A percentile compares a stretch with the other conserved stretches of the same genome.
Conservation (phyloP, 108 stramenopile species). For the Craspedostauros australis region DNA sequence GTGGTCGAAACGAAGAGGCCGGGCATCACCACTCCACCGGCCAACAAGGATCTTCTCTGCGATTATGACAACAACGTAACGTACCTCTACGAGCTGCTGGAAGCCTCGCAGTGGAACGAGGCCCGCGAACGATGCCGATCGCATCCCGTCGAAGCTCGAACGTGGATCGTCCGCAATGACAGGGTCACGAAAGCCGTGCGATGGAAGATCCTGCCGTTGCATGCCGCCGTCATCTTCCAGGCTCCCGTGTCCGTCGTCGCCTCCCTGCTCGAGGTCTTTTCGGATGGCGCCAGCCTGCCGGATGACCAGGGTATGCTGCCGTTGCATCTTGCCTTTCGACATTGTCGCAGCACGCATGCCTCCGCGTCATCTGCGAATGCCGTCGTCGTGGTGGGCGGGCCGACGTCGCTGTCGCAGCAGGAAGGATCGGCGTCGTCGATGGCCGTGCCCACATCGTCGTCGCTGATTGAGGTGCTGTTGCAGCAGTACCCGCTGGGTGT, state of each 20-base stretch:
- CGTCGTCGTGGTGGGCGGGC: no score
- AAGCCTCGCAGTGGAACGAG: conserved; percentile 61
- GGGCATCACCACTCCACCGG: neutral
- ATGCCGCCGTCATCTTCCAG: conserved; percentile 64
- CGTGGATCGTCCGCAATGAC: conserved; percentile 59
- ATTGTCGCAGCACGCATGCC: no score
- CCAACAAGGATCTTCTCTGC: conserved; percentile 10
- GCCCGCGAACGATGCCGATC: conserved; percentile 38
- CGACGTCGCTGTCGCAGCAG: conserved; percentile 31
- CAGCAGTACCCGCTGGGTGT: conserved; percentile 60
- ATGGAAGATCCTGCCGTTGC: conserved; percentile 73
- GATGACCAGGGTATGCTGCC: conserved; percentile 83
- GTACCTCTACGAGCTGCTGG: conserved; percentile 54
- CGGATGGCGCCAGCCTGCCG: conserved; percentile 27
- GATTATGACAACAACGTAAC: conserved; percentile 64
- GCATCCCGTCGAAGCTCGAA: conserved; percentile 57
- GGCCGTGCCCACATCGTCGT: no score
- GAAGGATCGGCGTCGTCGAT: no score
- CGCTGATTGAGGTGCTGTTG: conserved; percentile 55
- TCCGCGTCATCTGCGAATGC: no score
- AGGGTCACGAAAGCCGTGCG: conserved; percentile 22
- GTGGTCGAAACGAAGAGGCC: no score
- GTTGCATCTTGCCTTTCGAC: conserved; percentile 71
- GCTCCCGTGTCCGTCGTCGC: conserved; percentile 42
- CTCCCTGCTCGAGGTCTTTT: conserved; percentile 46